These are phyloP conservation scores for Polytrichum commune DNA, from an alignment of 225 moss, liverwort and hornwort species.

Conservation along the genomic window DNA sequence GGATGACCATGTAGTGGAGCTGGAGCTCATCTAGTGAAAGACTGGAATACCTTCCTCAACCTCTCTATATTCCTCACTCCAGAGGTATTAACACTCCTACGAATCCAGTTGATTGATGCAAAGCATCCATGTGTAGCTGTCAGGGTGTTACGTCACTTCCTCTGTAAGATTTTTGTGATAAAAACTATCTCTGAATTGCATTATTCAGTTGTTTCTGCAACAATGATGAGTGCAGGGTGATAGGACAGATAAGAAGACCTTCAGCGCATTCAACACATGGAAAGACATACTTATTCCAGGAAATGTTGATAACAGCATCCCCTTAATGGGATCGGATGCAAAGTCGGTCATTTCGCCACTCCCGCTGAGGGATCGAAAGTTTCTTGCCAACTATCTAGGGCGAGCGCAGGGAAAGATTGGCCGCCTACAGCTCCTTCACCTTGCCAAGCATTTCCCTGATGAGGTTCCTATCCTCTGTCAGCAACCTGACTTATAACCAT, in stretches of 20 bases:
- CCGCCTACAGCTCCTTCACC: conserved; percentile 57
- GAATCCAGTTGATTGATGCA: no score
- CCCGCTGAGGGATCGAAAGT: conserved; percentile 37
- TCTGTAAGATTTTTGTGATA: no score
- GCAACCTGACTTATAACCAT: no score
- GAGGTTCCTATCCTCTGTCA: conserved; percentile 24
- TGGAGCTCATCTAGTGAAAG: conserved; percentile 72
- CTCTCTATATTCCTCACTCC: conserved; percentile 72
- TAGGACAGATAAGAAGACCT: conserved; percentile 59
- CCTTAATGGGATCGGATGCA: conserved; percentile 6
- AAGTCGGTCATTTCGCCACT: conserved; percentile 26
- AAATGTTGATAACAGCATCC: conserved; percentile 37
- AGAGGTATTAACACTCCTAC: conserved; percentile 30
- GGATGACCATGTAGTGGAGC: conserved; percentile 48
- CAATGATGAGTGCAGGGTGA: conserved; percentile 47
- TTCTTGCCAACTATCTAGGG: conserved; percentile 63
- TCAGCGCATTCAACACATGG: conserved; percentile 72
- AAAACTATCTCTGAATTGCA: neutral
- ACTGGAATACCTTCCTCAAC: conserved; percentile 60
- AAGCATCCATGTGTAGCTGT: no score
- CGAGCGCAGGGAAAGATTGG: conserved; percentile 70
- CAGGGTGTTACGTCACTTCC: no score
- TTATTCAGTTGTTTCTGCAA: neutral
- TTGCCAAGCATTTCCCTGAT: conserved; percentile 56
- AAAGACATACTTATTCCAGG: conserved; percentile 76